Base-by-base conservation (phyloP, 257 asterid species). In the Solanum boliviense region DNA sequence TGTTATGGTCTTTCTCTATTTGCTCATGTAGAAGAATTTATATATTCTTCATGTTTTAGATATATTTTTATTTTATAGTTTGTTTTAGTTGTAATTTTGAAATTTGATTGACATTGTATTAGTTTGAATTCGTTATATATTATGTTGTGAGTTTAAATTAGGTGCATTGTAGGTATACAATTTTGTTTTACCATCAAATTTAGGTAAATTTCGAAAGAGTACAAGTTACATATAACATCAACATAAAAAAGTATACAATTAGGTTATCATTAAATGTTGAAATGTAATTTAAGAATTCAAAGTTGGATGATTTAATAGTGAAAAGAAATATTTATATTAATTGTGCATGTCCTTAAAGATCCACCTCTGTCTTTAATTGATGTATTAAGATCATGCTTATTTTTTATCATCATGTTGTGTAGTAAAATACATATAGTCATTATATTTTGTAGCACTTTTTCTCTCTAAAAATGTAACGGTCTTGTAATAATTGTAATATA, bases 1-100 rank as follows among this genome's bases (percentile, higher is more conserved):
- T 9, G 71, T 90, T 31, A 34, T 87, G 23, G 87, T 91, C 13
- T 52, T 86, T 73, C 83, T 90, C 6, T 92, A 87, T 84, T 38
- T 90, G 70, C 73, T 92, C 16, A 52, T 88, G 92, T 92, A 93
- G 91, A 39, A 27, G n/a, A 29, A 81, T 9, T 29, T 18, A 29
- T 15, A 8, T 44, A 44, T 10, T 18, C 27, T 38, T 76, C 34
- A 9, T 29, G 18, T 9, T 29, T 38, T 39, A 76, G 60, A 39
- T 76, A 3, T 81, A 81, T 9, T 46, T 25, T 13, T 10, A 13
- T 73, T 76, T 76, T 13, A 6, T 21, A 13, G 36, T 79, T 79
- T 25, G 9, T 4, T 79, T 15, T 25, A 41, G 84, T 46, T 27
- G 29, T 46, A n/a, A 5, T 79, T 79, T 79, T 81, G 39, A 25